These are phyloP conservation scores for Geotrichum klebahnii DNA, from an alignment of 1,139 yeast genomes.

Conservation along the genomic window DNA sequence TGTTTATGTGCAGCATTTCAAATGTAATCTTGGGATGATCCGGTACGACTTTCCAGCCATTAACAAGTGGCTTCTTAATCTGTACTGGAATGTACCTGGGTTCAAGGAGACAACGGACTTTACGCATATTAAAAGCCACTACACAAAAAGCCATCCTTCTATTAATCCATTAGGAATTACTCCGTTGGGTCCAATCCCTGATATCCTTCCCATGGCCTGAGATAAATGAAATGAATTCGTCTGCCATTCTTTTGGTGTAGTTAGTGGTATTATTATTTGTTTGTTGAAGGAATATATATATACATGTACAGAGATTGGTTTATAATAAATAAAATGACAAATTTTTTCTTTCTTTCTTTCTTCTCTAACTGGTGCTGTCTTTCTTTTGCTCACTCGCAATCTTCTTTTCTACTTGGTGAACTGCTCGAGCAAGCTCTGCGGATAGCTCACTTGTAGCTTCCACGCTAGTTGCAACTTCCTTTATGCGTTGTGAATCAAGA, in stretches of 20 bases:
- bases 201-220: constrained; percentile 43
- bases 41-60: constrained; percentile 74
- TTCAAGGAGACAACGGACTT: constrained; percentile 69
- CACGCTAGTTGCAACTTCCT: constrained; percentile 27
- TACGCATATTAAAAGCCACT: constrained; percentile 77
- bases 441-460: constrained; percentile 31
- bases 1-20: constrained; percentile 90
- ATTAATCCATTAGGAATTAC: constrained; percentile 75
- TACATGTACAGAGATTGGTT: neutral
- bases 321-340: neutral
- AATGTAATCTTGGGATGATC: constrained; percentile 79
- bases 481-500: constrained; percentile 28
- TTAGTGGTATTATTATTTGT: too few species aligned
- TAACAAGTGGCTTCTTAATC: constrained; percentile 71
- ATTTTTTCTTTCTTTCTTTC: constrained; percentile 2
- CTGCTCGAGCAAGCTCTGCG: constrained; percentile 31
- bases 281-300: neutral
- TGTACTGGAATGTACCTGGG: constrained; percentile 79
- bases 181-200: constrained; percentile 84
- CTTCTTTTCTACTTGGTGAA: constrained; percentile 28
- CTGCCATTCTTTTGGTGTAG: neutral
- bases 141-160: constrained; percentile 66
- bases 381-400: constrained; percentile 10
- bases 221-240: neutral
- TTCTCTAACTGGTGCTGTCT: neutral